Percentiles rank a stretch among this genome's conserved stretches.
These are phyloP conservation scores for Hibiscus mutabilis DNA, from an alignment of 345 rosid species.

Conservation along the genomic window DNA sequence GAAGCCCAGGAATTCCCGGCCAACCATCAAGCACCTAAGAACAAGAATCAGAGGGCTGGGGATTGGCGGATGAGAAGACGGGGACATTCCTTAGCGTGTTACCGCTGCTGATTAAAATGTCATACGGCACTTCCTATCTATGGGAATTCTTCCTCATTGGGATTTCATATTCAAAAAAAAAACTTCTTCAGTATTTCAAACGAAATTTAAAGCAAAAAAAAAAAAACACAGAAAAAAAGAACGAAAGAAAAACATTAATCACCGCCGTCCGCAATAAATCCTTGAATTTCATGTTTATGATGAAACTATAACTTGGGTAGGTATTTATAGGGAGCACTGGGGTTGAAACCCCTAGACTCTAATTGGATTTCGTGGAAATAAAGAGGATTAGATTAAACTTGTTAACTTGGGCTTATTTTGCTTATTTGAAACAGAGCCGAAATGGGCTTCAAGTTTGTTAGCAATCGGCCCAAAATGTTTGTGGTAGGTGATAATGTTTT, in stretches of 20 bases:
- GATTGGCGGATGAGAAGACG: conserved; percentile 10
- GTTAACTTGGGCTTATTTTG: not conserved
- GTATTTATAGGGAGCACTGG: not conserved
- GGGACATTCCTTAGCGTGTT: conserved; percentile 14
- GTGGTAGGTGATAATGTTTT: no score
- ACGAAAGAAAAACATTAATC: no score
- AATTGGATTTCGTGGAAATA: not conserved
- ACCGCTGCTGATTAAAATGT: conserved; percentile 38
- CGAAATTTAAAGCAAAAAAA: no score
- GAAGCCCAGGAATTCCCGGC: not conserved
- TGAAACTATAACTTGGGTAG: not conserved
- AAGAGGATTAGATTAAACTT: not conserved
- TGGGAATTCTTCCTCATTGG: conserved; percentile 46
- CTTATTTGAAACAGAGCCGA: not conserved
- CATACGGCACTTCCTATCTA: conserved; percentile 70
- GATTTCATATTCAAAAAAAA: not conserved
- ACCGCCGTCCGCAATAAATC: not conserved
- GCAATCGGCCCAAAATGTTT: not conserved
- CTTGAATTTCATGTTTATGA: not conserved
- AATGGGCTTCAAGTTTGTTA: not conserved
- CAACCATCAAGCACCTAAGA: conserved; percentile 5
- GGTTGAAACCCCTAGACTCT: not conserved
- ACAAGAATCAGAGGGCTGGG: conserved; percentile 10
- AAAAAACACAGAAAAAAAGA: not conserved
- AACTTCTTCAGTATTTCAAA: not conserved